Conservation (phyloP, 495 filamentous ascomycete species). For the Daldinia loculata region DNA sequence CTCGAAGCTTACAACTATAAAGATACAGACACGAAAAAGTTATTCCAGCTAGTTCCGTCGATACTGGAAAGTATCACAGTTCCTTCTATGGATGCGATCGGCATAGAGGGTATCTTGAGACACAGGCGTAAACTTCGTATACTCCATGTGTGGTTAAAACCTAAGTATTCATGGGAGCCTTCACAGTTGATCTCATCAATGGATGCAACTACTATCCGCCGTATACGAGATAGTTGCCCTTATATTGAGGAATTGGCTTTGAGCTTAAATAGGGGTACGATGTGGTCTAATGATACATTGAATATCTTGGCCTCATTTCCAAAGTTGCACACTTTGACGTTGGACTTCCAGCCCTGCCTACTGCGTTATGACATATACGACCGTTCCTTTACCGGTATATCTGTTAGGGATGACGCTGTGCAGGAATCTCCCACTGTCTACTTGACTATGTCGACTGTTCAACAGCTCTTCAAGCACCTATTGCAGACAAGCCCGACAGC, state of each 20-base stretch:
- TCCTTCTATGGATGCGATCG: not conserved
- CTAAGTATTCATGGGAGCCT: too few species aligned
- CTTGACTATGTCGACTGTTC: not conserved
- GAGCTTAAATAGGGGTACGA: too few species aligned
- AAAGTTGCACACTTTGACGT: not conserved
- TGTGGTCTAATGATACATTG: too few species aligned
- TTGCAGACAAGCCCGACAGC: not conserved
- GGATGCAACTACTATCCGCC: not conserved
- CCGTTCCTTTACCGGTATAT: too few species aligned
- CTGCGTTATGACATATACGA: too few species aligned
- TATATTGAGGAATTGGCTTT: not conserved
- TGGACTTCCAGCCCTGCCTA: not conserved
- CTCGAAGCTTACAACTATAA: not conserved
- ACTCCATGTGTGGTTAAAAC: too few species aligned
- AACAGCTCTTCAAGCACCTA: not conserved
- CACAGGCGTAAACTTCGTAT: not conserved
- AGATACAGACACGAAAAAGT: too few species aligned
- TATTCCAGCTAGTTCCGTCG: not conserved
- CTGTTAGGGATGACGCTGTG: too few species aligned
- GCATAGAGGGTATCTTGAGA: not conserved
- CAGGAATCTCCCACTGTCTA: too few species aligned
- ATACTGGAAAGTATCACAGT: not conserved
- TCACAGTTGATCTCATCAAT: too few species aligned
- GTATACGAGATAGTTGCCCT: not conserved
- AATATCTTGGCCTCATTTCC: not conserved